A percentile compares a stretch with the other conserved stretches of the same genome.
phyloP scores from a whole-genome alignment of 78 protist genomes.

The Dictyostelium discoideum region DNA sequence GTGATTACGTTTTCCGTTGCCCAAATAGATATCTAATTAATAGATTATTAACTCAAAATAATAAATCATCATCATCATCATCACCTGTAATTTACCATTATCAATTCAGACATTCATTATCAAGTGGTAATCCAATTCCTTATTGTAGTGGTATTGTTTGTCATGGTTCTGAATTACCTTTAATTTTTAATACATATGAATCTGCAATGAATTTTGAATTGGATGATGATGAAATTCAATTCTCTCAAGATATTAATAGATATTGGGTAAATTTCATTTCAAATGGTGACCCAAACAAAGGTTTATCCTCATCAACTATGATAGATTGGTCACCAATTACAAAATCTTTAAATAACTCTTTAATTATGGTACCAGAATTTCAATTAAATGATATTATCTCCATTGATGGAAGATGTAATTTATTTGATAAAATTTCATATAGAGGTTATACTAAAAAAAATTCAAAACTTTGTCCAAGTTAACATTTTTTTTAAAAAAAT shows the following conservation, averaged over 20 bases:
- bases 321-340: background rate
- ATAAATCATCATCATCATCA: background rate
- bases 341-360: background rate
- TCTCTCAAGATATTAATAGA: background rate
- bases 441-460: constrained; percentile 3
- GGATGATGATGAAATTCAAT: constrained; percentile 7
- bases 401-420: background rate
- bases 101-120: background rate
- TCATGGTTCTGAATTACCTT: constrained; percentile 55
- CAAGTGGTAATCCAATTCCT: background rate
- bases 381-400: constrained; percentile 5
- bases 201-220: background rate
- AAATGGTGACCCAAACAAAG: constrained; percentile 40
- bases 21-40: background rate
- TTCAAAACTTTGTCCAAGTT: background rate
- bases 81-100: constrained; percentile 4
- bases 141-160: constrained; percentile 28
- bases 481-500: background rate
- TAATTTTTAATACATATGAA: constrained; percentile 22
- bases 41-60: background rate
- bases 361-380: background rate
- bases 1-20: constrained; percentile 51
- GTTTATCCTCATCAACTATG: background rate
- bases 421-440: background rate
- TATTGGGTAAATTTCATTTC: constrained; percentile 43